Evolutionary conservation across 2,329 filamentous ascomycete species (phyloP).

Genomic region (Phyllosticta citribraziliensis): DNA sequence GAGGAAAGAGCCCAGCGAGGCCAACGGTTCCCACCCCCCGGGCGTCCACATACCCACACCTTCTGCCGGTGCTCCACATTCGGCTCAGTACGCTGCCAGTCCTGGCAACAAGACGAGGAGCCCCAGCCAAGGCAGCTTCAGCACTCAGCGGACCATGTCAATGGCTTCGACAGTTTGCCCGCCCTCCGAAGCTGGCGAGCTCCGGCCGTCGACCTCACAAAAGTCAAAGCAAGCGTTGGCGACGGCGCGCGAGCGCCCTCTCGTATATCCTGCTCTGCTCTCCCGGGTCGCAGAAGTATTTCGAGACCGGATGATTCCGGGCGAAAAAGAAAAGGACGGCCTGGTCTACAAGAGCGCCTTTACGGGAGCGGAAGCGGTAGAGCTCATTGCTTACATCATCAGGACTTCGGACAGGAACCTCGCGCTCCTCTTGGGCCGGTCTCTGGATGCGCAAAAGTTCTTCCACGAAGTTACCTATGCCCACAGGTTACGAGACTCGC

Average conservation of each 20-base stretch:
- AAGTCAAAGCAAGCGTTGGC: constrained; percentile 38
- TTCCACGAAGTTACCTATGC: constrained; percentile 99
- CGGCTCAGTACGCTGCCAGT: constrained; percentile 7
- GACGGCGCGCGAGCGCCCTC: constrained; percentile 55
- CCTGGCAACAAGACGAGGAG: constrained; percentile 26
- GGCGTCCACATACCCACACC: background rate
- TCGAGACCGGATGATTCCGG: constrained; percentile 73
- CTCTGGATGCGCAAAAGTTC: constrained; percentile 94
- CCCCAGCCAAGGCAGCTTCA: constrained; percentile 27
- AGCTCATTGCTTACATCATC: constrained; percentile 92
- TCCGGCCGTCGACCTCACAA: constrained; percentile 25
- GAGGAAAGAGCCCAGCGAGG: constrained; percentile 45
- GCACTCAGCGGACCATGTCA: constrained; percentile 68
- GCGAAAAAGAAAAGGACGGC: constrained; percentile 91
- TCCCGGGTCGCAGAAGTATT: constrained; percentile 93
- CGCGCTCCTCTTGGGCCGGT: constrained; percentile 78
- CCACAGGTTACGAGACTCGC: constrained; percentile 87
- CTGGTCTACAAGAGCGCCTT: constrained; percentile 96
- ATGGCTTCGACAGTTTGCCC: constrained; percentile 78
- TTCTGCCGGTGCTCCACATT: constrained; percentile 8
- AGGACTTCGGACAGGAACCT: constrained; percentile 93
- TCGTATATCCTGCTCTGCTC: constrained; percentile 87
- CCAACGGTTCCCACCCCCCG: constrained; percentile 15
- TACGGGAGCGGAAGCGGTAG: constrained; percentile 88
- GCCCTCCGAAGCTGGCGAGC: constrained; percentile 51